Evolutionary conservation across 129 eudicot genomes (phyloP), one percentile per base, ranked within the genome.

Genomic region (Helichrysum umbraculigerum): DNA sequence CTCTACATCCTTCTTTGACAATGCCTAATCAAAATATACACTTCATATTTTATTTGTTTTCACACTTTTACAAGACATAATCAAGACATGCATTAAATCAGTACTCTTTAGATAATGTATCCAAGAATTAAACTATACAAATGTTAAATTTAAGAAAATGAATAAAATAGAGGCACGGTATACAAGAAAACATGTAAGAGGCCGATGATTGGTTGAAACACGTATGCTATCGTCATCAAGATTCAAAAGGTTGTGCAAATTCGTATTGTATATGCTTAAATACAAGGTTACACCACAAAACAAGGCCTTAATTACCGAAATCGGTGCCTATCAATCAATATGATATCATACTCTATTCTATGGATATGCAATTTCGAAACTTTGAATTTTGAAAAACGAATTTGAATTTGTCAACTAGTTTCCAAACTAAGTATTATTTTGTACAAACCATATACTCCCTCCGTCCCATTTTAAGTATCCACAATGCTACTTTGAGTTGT

Each of bases 311-410:
- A 64, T 79, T 68, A 66, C 78, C 14, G 66, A 21, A 67, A 47
- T 37, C 77, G 10, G 61, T 76, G 88, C 68, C 76, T 67, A 68
- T 68, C 12, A 68, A 63, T 74, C 10, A 5, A 39, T 39, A 25
- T 25, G 1, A 25, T 25, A 25, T 0, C 0, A 25, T 25, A 25
- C 4, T 10, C 2, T 44, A 76, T 64, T 78, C 54, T 58, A 57
- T 20, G 5, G 5, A 2, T 9, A 33, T 47, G 19, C 32, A 19
- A 72, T 14, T 34, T 58, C 21, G 6, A 73, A 85, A 82, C 77
- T 85, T 85, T 79, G 89, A 82, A 82, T 76, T 85, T 79, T 73
- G 87, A 77, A 82, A 76, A 56, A 15, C 68, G 76, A 72, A 72
- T 72, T 72, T 72, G 68, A 57, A 72, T 72, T 32, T 72, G 67